These are phyloP conservation scores for Trichocomaceae sp. DNA, from an alignment of 2,329 filamentous ascomycete genomes.

Conservation along the genomic window DNA sequence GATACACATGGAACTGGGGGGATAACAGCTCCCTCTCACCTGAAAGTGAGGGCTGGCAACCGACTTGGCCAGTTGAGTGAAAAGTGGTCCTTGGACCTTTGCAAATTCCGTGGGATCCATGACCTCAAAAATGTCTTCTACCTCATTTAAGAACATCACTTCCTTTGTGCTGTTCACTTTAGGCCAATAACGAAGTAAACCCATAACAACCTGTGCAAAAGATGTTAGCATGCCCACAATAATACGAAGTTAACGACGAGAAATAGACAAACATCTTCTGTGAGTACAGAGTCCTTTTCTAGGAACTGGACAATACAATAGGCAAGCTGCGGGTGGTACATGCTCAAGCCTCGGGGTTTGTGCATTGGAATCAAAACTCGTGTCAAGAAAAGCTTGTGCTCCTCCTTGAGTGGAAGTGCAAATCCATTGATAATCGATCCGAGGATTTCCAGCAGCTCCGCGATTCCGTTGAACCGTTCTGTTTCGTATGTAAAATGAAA, in stretches of 20 bases:
- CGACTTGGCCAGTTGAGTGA: constrained; percentile 95
- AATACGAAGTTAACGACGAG: not conserved
- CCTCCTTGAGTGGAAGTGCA: constrained; percentile 90
- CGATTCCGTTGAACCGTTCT: constrained; percentile 96
- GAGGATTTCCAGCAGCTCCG: constrained; percentile 90
- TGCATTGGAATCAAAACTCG: constrained; percentile 87
- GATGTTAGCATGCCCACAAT: not conserved
- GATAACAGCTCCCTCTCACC: constrained; percentile 33
- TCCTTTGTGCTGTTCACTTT: constrained; percentile 99
- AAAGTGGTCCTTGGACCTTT: constrained; percentile 95
- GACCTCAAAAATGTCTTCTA: constrained; percentile 98
- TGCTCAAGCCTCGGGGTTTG: constrained; percentile 98
- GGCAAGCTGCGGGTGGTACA: constrained; percentile 97
- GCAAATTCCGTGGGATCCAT: constrained; percentile 99
- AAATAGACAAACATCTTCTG: constrained; percentile 73
- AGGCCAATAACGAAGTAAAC: constrained; percentile 92
- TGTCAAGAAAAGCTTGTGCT: constrained; percentile 97
- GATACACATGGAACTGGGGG: not conserved
- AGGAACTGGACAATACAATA: constrained; percentile 99
- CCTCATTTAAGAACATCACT: constrained; percentile 99
- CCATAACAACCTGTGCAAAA: constrained; percentile 71
- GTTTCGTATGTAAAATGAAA: constrained; percentile 99
- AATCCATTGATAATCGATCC: constrained; percentile 99
- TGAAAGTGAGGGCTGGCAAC: constrained; percentile 98
- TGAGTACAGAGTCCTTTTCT: constrained; percentile 93